phyloP scores from a whole-genome alignment of 2,329 filamentous ascomycete genomes.

The Talaromyces sp. region DNA sequence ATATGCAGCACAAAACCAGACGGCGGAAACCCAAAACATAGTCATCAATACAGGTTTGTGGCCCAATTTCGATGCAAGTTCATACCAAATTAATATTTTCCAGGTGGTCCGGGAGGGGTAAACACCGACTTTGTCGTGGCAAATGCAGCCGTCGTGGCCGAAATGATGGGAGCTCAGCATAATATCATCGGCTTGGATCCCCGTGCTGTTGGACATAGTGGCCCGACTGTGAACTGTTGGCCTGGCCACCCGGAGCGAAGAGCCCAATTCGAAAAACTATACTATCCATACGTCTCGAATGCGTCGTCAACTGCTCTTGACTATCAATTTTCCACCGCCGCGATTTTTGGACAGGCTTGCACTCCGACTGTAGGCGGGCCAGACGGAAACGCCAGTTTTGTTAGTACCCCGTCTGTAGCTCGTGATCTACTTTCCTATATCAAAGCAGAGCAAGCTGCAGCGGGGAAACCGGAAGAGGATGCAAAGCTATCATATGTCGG shows the following conservation, averaged over 20 bases:
- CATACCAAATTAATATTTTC: too few species aligned
- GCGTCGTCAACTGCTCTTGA: conserved; percentile 12
- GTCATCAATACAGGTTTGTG: conserved; percentile 13
- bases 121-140: neutral
- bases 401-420: conserved; percentile 24
- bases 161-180: conserved; percentile 10
- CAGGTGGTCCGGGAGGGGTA: neutral
- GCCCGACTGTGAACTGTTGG: conserved; percentile 27
- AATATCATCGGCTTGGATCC: conserved; percentile 27
- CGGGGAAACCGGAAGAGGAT: conserved; percentile 3
- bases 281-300: conserved; percentile 14
- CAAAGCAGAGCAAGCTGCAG: conserved; percentile 15
- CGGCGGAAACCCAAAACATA: conserved; percentile 10
- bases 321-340: conserved; percentile 12
- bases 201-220: conserved; percentile 25
- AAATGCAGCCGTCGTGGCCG: neutral
- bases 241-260: conserved; percentile 12
- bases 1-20: conserved; percentile 12
- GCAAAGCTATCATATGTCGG: conserved; percentile 8
- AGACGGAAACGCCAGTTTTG: conserved; percentile 23
- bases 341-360: conserved; percentile 15
- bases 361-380: conserved; percentile 3
- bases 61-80: too few species aligned
- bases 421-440: conserved; percentile 26
- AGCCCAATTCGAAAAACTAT: conserved; percentile 14